A percentile compares a stretch with the other conserved stretches of the same genome.
phyloP scores from a whole-genome alignment of 768 basidiomycete genomes.

The Neoboletus magnificus region DNA sequence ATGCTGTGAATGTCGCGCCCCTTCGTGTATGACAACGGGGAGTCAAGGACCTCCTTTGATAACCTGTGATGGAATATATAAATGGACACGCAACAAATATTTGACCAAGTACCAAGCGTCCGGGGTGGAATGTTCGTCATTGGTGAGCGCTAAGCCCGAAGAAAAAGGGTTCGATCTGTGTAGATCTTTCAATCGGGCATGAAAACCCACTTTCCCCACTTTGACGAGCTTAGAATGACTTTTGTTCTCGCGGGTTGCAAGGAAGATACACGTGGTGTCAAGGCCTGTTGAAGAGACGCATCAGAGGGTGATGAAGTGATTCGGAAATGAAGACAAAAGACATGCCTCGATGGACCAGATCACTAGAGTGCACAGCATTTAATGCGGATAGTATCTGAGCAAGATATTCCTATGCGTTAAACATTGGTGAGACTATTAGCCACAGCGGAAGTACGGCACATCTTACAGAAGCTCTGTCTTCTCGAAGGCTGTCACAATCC shows the following conservation, averaged over 20 bases:
- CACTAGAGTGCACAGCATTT: slow-evolving; percentile 60
- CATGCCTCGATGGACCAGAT: slow-evolving; percentile 69
- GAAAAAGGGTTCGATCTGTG: slow-evolving; percentile 83
- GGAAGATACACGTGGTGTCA: slow-evolving; percentile 55
- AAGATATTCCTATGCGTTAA: slow-evolving; percentile 61
- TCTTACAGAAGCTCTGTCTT: slow-evolving; percentile 65
- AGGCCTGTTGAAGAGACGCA: slow-evolving; percentile 42
- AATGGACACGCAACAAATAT: not conserved
- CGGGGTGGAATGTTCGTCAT: slow-evolving; percentile 24
- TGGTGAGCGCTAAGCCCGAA: slow-evolving; percentile 8
- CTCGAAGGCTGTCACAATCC: slow-evolving; percentile 69
- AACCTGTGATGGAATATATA: slow-evolving; percentile 43
- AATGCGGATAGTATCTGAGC: slow-evolving; percentile 69
- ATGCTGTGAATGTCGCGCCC: slow-evolving; percentile 80
- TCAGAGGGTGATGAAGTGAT: not conserved
- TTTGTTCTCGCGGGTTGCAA: slow-evolving; percentile 49
- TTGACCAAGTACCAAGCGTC: slow-evolving; percentile 24
- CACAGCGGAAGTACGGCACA: not conserved
- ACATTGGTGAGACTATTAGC: not conserved
- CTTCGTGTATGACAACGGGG: slow-evolving; percentile 72
- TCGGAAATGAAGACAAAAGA: not conserved
- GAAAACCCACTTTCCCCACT: slow-evolving; percentile 68
- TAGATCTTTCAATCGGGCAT: slow-evolving; percentile 70
- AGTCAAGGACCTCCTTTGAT: slow-evolving; percentile 74
- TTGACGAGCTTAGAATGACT: slow-evolving; percentile 66